These are phyloP conservation scores for Lactarius tabidus DNA, from an alignment of 768 basidiomycete species.

Conservation along the genomic window DNA sequence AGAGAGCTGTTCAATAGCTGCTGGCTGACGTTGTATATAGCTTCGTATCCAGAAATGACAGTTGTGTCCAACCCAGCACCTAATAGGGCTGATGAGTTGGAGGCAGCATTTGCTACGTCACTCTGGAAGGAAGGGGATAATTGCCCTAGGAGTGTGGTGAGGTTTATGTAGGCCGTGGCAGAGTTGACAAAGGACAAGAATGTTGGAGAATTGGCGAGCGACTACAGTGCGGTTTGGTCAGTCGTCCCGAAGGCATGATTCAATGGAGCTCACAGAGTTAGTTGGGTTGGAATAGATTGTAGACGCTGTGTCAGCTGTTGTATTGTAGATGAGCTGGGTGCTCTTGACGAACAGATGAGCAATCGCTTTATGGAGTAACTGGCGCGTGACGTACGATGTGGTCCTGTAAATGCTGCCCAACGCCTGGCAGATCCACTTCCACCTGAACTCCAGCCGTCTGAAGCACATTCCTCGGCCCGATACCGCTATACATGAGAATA, in stretches of 20 bases:
- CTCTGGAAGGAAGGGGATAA: conserved; percentile 35
- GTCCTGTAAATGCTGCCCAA: conserved; percentile 58
- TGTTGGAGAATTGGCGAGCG: conserved; percentile 27
- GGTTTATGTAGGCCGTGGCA: conserved; percentile 57
- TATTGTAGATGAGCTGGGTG: conserved; percentile 38
- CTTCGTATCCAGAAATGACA: conserved; percentile 51
- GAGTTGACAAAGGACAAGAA: conserved; percentile 60
- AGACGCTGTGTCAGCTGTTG: conserved; percentile 38
- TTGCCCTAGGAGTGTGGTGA: conserved; percentile 41
- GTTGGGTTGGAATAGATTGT: conserved; percentile 16
- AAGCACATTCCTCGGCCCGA: conserved; percentile 54
- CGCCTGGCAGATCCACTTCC: conserved; percentile 49
- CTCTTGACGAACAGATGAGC: conserved; percentile 28
- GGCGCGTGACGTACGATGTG: conserved; percentile 40
- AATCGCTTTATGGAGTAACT: not conserved
- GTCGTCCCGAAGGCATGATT: not conserved
- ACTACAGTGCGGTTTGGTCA: conserved; percentile 13
- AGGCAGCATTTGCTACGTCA: conserved; percentile 34
- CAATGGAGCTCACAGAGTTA: not conserved
- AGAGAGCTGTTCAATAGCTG: conserved; percentile 39
- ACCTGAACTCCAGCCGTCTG: conserved; percentile 43
- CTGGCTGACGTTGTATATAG: conserved; percentile 47
- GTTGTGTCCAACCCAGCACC: conserved; percentile 42
- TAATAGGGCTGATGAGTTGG: conserved; percentile 35
- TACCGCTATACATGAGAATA: conserved; percentile 52